Conservation (phyloP, 2,329 filamentous ascomycete species). For the Penicillium olsonii region DNA sequence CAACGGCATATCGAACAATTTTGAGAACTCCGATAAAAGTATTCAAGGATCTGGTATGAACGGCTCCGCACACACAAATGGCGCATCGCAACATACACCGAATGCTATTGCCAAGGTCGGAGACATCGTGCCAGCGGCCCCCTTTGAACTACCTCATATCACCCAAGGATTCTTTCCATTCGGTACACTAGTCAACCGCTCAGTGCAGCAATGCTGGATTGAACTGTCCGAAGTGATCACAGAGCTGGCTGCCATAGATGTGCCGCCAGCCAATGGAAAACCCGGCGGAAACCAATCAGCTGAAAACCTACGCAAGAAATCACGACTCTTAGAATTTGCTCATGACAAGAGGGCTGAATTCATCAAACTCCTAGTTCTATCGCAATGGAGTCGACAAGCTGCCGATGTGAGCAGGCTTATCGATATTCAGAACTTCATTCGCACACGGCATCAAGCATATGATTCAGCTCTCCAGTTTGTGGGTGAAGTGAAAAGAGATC, state of each 20-base stretch:
- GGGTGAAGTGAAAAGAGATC: slow-evolving; percentile 70
- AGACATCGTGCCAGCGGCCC: slow-evolving; percentile 19
- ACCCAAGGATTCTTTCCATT: slow-evolving; percentile 75
- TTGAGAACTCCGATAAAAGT: slow-evolving; percentile 17
- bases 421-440: slow-evolving; percentile 77
- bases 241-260: slow-evolving; percentile 68
- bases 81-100: slow-evolving; percentile 20
- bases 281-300: slow-evolving; percentile 37
- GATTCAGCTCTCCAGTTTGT: slow-evolving; percentile 63
- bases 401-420: slow-evolving; percentile 82
- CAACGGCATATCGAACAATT: slow-evolving; percentile 25
- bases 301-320: slow-evolving; percentile 76
- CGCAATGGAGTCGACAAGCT: slow-evolving; percentile 83
- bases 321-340: slow-evolving; percentile 72
- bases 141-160: slow-evolving; percentile 66
- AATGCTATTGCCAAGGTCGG: slow-evolving; percentile 1
- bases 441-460: slow-evolving; percentile 63
- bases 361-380: slow-evolving; percentile 87
- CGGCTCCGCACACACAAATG: slow-evolving; percentile 30
- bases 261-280: slow-evolving; percentile 46
- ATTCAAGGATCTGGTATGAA: slow-evolving; percentile 22
- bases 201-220: slow-evolving; percentile 82
- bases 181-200: slow-evolving; percentile 70
- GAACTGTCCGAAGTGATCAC: slow-evolving; percentile 70
- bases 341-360: slow-evolving; percentile 81